Evolutionary conservation across 1,139 yeast genomes (phyloP).

Genomic region (Magnusiomyces fungicola): DNA sequence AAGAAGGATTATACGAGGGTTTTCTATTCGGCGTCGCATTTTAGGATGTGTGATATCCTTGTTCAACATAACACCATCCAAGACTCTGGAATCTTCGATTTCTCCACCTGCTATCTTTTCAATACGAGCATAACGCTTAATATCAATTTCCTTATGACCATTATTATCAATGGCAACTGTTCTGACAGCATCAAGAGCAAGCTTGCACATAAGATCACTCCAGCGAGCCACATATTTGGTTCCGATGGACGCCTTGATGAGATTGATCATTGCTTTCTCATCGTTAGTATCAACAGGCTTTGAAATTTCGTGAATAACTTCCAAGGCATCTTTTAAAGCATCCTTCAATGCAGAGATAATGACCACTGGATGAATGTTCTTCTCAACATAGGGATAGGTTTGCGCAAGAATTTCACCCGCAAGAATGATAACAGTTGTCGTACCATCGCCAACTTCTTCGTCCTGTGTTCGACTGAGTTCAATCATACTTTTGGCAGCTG

Average conservation of each 20-base stretch:
- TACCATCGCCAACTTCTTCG: slow-evolving; percentile 98
- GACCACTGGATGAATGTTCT: slow-evolving; percentile 93
- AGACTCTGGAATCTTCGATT: slow-evolving; percentile 76
- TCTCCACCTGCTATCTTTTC: slow-evolving; percentile 99
- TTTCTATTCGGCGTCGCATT: slow-evolving; percentile 83
- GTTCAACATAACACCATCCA: slow-evolving; percentile 88
- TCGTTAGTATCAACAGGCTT: slow-evolving; percentile 76
- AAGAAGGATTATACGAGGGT: slow-evolving; percentile 79
- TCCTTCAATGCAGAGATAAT: slow-evolving; percentile 90
- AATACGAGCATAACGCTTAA: slow-evolving; percentile 84
- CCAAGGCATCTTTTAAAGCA: slow-evolving; percentile 86
- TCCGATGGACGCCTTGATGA: slow-evolving; percentile 89
- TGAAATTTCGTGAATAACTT: slow-evolving; percentile 77
- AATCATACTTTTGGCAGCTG: slow-evolving; percentile 98
- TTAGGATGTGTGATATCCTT: slow-evolving; percentile 98
- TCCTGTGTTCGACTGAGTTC: slow-evolving; percentile 96
- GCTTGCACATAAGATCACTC: slow-evolving; percentile 85
- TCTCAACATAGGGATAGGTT: slow-evolving; percentile 85
- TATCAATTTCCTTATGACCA: slow-evolving; percentile 74
- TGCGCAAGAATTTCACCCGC: slow-evolving; percentile 98
- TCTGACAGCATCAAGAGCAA: slow-evolving; percentile 82
- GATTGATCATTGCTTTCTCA: slow-evolving; percentile 78
- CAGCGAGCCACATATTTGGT: slow-evolving; percentile 90
- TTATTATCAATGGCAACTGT: slow-evolving; percentile 66
- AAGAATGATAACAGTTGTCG: slow-evolving; percentile 82